These are phyloP conservation scores for Neurospora tetrasperma DNA, from an alignment of 495 filamentous ascomycete species.

Conservation along the genomic window DNA sequence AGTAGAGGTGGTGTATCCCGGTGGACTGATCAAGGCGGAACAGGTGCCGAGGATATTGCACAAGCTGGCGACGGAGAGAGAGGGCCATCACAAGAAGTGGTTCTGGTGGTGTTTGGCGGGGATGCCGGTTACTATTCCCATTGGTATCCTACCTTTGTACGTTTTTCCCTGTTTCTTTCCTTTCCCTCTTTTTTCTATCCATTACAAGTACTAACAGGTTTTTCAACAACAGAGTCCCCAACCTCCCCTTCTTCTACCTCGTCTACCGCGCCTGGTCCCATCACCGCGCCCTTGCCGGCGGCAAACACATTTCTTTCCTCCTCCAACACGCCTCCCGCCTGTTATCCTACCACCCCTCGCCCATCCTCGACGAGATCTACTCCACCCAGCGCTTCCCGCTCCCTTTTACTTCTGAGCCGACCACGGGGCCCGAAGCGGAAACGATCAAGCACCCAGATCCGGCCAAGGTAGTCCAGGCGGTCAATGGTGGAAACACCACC, in stretches of 20 bases:
- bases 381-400: constrained; percentile 25
- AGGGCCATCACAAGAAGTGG: constrained; percentile 61
- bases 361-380: constrained; percentile 65
- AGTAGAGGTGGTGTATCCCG: constrained; percentile 71
- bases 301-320: constrained; percentile 75
- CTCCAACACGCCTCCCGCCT: constrained; percentile 50
- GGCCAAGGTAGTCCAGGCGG: constrained; percentile 3
- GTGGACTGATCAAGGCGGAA: constrained; percentile 51
- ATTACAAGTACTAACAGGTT: too few species aligned
- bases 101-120: constrained; percentile 71
- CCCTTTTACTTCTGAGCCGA: constrained; percentile 19
- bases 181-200: too few species aligned
- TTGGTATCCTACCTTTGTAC: constrained; percentile 78
- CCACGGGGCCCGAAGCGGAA: constrained; percentile 8
- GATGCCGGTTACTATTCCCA: constrained; percentile 75
- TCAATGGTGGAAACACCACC: constrained; percentile 9
- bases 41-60: constrained; percentile 51
- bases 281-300: constrained; percentile 67
- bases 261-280: constrained; percentile 66
- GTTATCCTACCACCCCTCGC: constrained; percentile 49
- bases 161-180: constrained; percentile 14
- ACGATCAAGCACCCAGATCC: constrained; percentile 19
- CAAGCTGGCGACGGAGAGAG: constrained; percentile 64
- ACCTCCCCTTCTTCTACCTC: constrained; percentile 97
- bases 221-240: constrained; percentile 55